Conservation (phyloP, 495 filamentous ascomycete species). For the Platismatia glauca region DNA sequence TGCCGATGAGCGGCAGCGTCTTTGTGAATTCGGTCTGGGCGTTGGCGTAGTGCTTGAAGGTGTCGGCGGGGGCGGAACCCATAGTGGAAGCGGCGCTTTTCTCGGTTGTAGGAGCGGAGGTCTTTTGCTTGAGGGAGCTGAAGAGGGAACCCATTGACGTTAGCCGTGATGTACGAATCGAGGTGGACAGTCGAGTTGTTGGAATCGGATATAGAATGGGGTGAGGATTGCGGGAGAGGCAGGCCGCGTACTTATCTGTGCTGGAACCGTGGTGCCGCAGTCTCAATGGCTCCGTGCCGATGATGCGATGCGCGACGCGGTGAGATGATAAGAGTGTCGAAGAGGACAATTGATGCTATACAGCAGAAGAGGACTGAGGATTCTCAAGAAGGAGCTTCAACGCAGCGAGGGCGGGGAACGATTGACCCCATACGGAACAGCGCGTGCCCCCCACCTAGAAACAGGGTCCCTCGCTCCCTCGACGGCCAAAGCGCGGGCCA, state of each 20-base stretch:
- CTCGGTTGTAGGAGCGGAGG: conserved; percentile 8
- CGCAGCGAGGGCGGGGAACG: background rate
- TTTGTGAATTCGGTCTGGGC: conserved; percentile 55
- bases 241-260: background rate
- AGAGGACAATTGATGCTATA: background rate
- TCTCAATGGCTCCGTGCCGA: background rate
- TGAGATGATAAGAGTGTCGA: background rate
- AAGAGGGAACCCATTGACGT: conserved; percentile 10
- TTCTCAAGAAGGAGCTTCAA: background rate
- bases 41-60: conserved; percentile 47
- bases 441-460: background rate
- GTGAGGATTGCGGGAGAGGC: background rate
- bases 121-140: conserved; percentile 10
- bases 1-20: conserved; percentile 56
- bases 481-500: background rate
- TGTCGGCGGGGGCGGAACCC: conserved; percentile 18
- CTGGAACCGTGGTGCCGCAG: background rate
- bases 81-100: conserved; percentile 11
- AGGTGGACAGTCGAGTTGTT: background rate
- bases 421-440: conserved; percentile 12
- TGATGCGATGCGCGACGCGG: background rate
- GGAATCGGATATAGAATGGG: background rate
- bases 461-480: too few relatives aligned
- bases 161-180: background rate
- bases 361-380: background rate